These are phyloP conservation scores for Phialophora tarda DNA, from an alignment of 2,329 filamentous ascomycete genomes.

Conservation along the genomic window DNA sequence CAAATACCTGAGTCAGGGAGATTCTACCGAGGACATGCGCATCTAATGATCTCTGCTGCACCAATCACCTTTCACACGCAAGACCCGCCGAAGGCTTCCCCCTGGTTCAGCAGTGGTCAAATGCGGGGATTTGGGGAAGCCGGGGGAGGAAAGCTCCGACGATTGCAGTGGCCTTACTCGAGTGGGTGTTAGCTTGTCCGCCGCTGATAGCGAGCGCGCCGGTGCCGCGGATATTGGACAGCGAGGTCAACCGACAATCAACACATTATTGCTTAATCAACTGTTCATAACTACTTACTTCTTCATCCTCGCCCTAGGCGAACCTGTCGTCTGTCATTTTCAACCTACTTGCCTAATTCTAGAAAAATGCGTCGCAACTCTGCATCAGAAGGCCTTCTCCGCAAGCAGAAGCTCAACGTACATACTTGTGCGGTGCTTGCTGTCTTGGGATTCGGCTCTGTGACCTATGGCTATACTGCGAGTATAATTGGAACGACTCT, in stretches of 20 bases:
- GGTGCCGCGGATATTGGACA: background rate
- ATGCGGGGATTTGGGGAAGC: constrained; percentile 17
- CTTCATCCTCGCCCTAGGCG: background rate
- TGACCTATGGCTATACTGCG: constrained; percentile 36
- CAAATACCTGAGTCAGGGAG: constrained; percentile 18
- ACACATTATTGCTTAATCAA: constrained; percentile 1
- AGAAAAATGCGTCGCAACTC: constrained; percentile 25
- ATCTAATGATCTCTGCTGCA: constrained; percentile 4
- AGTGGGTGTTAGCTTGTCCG: background rate
- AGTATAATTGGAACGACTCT: constrained; percentile 37
- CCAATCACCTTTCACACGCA: constrained; percentile 10
- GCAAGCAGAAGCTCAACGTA: constrained; percentile 30
- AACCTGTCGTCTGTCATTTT: background rate
- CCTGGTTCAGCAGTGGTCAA: background rate
- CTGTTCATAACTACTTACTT: background rate
- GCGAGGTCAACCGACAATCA: background rate
- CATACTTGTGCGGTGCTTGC: constrained; percentile 32
- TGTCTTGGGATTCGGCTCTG: constrained; percentile 32
- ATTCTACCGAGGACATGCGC: constrained; percentile 5
- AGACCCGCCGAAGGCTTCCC: background rate
- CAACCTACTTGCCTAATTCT: background rate
- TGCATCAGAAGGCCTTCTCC: constrained; percentile 26
- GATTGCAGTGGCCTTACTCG: background rate
- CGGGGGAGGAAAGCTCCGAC: constrained; percentile 2
- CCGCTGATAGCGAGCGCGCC: background rate